Evolutionary conservation across 306 rosid species (phyloP).

Genomic region (Mimosa bimucronata): DNA sequence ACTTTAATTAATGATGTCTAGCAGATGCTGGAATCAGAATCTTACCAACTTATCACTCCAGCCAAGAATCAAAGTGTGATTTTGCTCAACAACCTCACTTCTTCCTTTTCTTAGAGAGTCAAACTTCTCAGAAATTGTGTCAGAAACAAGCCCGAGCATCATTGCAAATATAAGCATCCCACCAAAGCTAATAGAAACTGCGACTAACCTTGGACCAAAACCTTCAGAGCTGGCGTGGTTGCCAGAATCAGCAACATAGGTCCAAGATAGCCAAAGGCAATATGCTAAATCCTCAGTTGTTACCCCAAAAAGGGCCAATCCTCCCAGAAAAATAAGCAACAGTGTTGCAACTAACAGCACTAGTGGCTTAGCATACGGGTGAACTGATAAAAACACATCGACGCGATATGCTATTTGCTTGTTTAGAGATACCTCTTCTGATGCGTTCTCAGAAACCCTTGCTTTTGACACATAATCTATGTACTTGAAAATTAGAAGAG

Average conservation of each 20-base stretch:
- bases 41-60: slow-evolving; percentile 94
- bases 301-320: slow-evolving; percentile 82
- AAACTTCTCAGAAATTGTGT: slow-evolving; percentile 85
- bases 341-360: slow-evolving; percentile 79
- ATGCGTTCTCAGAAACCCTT: slow-evolving; percentile 55
- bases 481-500: slow-evolving; percentile 59
- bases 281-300: slow-evolving; percentile 65
- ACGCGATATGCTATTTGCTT: slow-evolving; percentile 75
- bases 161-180: slow-evolving; percentile 97
- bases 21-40: slow-evolving; percentile 16
- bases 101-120: slow-evolving; percentile 92
- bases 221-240: slow-evolving; percentile 81
- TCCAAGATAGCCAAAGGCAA: slow-evolving; percentile 94
- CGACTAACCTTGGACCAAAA: slow-evolving; percentile 74
- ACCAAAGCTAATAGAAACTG: slow-evolving; percentile 88
- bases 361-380: slow-evolving; percentile 88
- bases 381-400: slow-evolving; percentile 79
- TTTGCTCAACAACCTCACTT: slow-evolving; percentile 88
- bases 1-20: slow-evolving; percentile 12
- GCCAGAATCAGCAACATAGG: slow-evolving; percentile 88
- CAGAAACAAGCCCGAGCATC: slow-evolving; percentile 98
- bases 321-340: slow-evolving; percentile 79
- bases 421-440: slow-evolving; percentile 71
- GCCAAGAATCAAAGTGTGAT: slow-evolving; percentile 91
- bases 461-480: slow-evolving; percentile 67